Evolutionary conservation across 768 basidiomycete genomes (phyloP).

Genomic region (Pulveroboletus ravenelii): DNA sequence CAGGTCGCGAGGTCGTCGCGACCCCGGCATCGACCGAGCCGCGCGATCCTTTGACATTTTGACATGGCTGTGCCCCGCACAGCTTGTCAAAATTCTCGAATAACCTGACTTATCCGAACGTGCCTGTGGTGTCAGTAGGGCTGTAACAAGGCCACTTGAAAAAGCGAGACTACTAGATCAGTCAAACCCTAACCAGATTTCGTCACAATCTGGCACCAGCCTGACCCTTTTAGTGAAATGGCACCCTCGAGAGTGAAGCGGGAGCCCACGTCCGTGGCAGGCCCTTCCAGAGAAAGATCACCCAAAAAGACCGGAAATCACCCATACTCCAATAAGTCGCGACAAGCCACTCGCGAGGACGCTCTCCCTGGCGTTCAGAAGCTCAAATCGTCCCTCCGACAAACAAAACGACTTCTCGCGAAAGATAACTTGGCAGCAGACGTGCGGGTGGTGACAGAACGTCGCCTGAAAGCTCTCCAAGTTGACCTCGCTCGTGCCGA

Average conservation of each 20-base stretch:
- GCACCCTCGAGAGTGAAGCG: conserved; percentile 15
- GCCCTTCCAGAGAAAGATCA: conserved; percentile 13
- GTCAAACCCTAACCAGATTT: conserved; percentile 16
- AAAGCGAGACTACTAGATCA: no score
- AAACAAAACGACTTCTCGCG: conserved; percentile 75
- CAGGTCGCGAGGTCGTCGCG: no score
- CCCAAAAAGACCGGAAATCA: conserved; percentile 11
- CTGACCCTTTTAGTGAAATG: conserved; percentile 17
- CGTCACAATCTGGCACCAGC: no score
- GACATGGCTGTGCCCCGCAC: no score
- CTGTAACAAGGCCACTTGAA: background rate
- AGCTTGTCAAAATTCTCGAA: no score
- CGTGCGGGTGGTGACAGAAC: conserved; percentile 75
- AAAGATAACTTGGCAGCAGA: conserved; percentile 87
- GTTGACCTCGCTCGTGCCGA: conserved; percentile 66
- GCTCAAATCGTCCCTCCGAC: conserved; percentile 78
- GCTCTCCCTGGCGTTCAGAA: conserved; percentile 70
- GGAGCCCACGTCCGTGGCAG: background rate
- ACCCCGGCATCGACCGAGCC: no score
- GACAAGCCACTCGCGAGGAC: conserved; percentile 10
- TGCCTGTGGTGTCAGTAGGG: no score
- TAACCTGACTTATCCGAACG: no score
- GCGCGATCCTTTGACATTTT: no score
- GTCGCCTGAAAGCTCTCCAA: conserved; percentile 71
- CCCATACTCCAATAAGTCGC: conserved; percentile 12